A percentile compares a stretch with the other conserved stretches of the same genome.
Evolutionary conservation across 2,329 filamentous ascomycete species (phyloP).

Genomic region (Phialocephala subalpina): DNA sequence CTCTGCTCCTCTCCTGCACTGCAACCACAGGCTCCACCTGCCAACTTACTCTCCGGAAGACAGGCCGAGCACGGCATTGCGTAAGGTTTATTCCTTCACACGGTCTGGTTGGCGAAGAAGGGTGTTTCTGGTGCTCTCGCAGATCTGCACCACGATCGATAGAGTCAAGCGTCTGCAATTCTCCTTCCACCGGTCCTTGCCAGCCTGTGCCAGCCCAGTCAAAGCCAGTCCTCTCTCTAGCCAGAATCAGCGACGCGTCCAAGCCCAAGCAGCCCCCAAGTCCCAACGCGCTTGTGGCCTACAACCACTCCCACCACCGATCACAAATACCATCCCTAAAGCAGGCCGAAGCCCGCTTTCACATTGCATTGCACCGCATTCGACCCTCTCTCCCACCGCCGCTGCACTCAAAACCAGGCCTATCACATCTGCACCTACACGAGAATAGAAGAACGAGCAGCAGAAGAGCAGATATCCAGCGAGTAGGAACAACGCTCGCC

Average conservation of each 20-base stretch:
- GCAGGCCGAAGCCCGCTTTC: background rate
- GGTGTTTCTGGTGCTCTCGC: background rate
- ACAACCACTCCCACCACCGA: background rate
- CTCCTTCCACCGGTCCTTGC: background rate
- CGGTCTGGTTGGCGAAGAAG: background rate
- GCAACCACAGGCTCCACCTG: slow-evolving; percentile 7
- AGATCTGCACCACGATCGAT: background rate
- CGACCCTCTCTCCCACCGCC: slow-evolving; percentile 3
- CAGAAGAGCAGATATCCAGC: background rate
- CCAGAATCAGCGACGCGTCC: background rate
- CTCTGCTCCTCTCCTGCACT: background rate
- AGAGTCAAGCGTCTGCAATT: background rate
- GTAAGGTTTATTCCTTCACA: background rate
- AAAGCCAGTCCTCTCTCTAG: background rate
- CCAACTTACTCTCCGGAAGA: slow-evolving; percentile 6
- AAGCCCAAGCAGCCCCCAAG: background rate
- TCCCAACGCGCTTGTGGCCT: background rate
- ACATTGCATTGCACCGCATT: slow-evolving; percentile 10
- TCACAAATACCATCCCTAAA: background rate
- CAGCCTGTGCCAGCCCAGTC: background rate
- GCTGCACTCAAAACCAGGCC: background rate
- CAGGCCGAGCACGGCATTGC: slow-evolving; percentile 7
- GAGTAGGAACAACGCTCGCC: background rate
- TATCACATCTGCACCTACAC: slow-evolving; percentile 5
- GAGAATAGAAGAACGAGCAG: slow-evolving; percentile 6